Evolutionary conservation across 1,284 basidiomycete species (phyloP), one percentile per base, ranked within the genome.

Genomic region (Leucoagaricus sp.): DNA sequence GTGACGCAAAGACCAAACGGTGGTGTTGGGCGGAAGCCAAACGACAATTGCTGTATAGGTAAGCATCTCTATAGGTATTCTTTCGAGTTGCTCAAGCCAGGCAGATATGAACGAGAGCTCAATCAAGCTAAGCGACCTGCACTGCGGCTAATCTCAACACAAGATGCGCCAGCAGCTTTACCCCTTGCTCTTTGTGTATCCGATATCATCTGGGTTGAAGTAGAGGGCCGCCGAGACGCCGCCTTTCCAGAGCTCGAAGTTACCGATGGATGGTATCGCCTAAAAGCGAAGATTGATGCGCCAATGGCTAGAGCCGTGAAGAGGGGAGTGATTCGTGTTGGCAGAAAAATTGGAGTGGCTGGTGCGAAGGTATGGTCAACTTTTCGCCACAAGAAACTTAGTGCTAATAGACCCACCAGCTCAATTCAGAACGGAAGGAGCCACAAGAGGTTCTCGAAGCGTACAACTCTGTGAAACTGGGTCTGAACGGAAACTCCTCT

Each of bases 231-330:
- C 15, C 63, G 69, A 1, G 64, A 74, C 15, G 72, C 72, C 28
- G 66, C 76, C 23, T 66, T 76, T 60, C 80, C 84, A 21, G 79
- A 86, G 58, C 73, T 96, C 5, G 95, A 97, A 70, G 76, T 99
- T 12, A 95, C 94, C 0, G 97, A 99, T 67, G 96, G 96, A 8
- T 99, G 96, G 97, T 99, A 99, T 66, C 78, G 85, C 31, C 80
- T 99, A 12, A 83, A 87, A 10, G 90, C 93, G 0, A 78, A 79
- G 38, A 76, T 94, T 4, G 96, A 98, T 69, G 75, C 78, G 12
- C 82, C 89, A 1, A 75, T 99, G 8, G 78, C 78, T 1, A 79
- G 87, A 23, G 96, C 94, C 0, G 76, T 91, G 4, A 73, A 74
- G 36, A 81, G 80, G 19, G 86, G 89, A 0, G 78, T 81, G 44